These are phyloP conservation scores for Babesia bigemina DNA, from an alignment of 169 alveolate species.

Conservation along the genomic window DNA sequence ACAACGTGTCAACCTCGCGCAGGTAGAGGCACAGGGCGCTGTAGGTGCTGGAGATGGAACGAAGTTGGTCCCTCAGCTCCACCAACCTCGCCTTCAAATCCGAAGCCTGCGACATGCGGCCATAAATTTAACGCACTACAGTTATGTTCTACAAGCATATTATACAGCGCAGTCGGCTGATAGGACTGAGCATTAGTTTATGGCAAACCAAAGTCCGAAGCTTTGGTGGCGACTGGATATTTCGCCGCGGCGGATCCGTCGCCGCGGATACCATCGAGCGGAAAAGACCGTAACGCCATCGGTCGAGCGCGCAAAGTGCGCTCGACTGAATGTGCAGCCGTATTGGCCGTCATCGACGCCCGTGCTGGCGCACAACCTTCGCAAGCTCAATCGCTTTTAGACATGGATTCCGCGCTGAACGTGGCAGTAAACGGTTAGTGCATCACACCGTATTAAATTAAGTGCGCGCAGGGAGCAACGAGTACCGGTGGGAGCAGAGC, in stretches of 20 bases:
- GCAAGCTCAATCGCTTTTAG: background rate
- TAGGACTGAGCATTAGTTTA: too few relatives aligned
- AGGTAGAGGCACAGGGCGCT: slow-evolving; percentile 22
- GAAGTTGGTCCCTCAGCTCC: slow-evolving; percentile 35
- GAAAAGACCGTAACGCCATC: background rate
- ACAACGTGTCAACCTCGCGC: slow-evolving; percentile 26
- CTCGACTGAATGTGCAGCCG: background rate
- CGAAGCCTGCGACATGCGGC: slow-evolving; percentile 2
- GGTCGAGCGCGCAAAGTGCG: background rate
- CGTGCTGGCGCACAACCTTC: background rate
- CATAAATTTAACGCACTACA: background rate
- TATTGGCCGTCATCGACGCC: background rate
- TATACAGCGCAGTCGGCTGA: too few relatives aligned
- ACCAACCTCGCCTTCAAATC: slow-evolving; percentile 11
- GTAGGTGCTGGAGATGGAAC: slow-evolving; percentile 2
- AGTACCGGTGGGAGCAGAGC: slow-evolving; percentile 65
- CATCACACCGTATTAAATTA: too few relatives aligned
- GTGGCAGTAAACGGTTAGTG: slow-evolving; percentile 23
- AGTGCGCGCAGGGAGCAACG: slow-evolving; percentile 5
- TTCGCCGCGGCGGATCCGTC: background rate
- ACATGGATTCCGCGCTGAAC: slow-evolving; percentile 15
- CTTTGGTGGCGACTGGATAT: background rate
- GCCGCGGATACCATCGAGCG: background rate
- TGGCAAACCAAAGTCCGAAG: too few relatives aligned
- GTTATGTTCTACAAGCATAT: too few relatives aligned